Evolutionary conservation across 352 stramenopile genomes (phyloP).

Genomic region (Globisporangium okanoganense): DNA sequence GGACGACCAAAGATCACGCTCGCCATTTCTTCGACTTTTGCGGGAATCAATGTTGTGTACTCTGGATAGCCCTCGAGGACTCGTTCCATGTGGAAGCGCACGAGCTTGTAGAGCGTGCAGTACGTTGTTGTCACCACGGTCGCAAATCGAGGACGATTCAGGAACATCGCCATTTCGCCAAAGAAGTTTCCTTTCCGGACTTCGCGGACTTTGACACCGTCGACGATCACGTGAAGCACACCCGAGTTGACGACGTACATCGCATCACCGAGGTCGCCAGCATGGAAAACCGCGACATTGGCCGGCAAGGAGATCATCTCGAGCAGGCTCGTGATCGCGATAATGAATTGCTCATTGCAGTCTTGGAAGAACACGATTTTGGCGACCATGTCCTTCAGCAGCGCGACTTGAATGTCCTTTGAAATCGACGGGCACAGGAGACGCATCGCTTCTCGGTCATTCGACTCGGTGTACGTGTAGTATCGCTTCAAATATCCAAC

Average conservation of each 20-base stretch:
- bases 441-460: slow-evolving; percentile 56
- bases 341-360: slow-evolving; percentile 61
- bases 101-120: slow-evolving; percentile 59
- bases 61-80: slow-evolving; percentile 55
- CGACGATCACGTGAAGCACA: slow-evolving; percentile 53
- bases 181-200: slow-evolving; percentile 60
- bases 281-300: slow-evolving; percentile 42
- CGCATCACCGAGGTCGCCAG: slow-evolving; percentile 46
- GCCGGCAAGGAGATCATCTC: slow-evolving; percentile 61
- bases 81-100: slow-evolving; percentile 46
- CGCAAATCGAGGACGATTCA: slow-evolving; percentile 44
- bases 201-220: slow-evolving; percentile 58
- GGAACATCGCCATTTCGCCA: slow-evolving; percentile 60
- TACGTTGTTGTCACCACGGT: slow-evolving; percentile 56
- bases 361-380: slow-evolving; percentile 56
- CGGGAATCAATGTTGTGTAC: slow-evolving; percentile 33
- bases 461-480: slow-evolving; percentile 61
- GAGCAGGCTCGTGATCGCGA: slow-evolving; percentile 57
- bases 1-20: slow-evolving; percentile 24
- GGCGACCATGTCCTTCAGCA: slow-evolving; percentile 57
- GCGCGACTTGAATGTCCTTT: slow-evolving; percentile 57
- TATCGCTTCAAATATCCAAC: slow-evolving; percentile 57
- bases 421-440: slow-evolving; percentile 59
- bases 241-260: slow-evolving; percentile 73
- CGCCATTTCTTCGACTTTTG: slow-evolving; percentile 45